phyloP scores from a whole-genome alignment of 306 rosid genomes.

The Medicago arabica region DNA sequence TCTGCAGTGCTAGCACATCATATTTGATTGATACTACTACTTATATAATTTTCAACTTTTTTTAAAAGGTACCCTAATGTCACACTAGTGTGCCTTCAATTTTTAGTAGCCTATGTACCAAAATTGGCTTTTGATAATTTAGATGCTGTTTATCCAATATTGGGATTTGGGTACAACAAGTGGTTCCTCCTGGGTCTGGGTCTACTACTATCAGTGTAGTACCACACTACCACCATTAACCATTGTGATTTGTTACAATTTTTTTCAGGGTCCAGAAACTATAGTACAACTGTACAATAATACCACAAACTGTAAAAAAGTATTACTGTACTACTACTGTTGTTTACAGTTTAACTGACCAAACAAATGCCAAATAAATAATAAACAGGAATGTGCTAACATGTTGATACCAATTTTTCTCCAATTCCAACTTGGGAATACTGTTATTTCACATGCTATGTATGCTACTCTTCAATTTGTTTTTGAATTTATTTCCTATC shows the following conservation, averaged over 20 bases:
- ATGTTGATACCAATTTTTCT: constrained; percentile 15
- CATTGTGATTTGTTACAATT: constrained; percentile 22
- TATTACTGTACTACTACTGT: constrained; percentile 8
- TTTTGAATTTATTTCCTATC: constrained; percentile 16
- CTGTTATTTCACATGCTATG: constrained; percentile 34
- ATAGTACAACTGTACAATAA: constrained; percentile 25
- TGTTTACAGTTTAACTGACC: constrained; percentile 26
- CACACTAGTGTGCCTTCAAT: constrained; percentile 32
- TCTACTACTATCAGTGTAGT: constrained; percentile 27
- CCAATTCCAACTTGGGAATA: not conserved
- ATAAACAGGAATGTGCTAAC: not conserved
- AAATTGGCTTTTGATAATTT: constrained; percentile 18
- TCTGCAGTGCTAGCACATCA: constrained; percentile 29
- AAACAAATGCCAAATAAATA: not conserved
- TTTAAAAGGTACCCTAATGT: constrained; percentile 32
- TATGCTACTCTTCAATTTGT: not conserved
- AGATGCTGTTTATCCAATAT: constrained; percentile 32
- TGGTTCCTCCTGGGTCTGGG: constrained; percentile 11
- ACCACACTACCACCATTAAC: constrained; percentile 28
- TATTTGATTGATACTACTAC: constrained; percentile 36
- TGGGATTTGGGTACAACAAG: constrained; percentile 41
- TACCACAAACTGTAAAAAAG: constrained; percentile 1
- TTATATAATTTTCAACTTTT: not conserved
- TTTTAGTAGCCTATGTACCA: constrained; percentile 30
- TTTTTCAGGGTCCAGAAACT: constrained; percentile 12